Evolutionary conservation across 306 rosid species (phyloP).

Genomic region (Cucumis cinereus): DNA sequence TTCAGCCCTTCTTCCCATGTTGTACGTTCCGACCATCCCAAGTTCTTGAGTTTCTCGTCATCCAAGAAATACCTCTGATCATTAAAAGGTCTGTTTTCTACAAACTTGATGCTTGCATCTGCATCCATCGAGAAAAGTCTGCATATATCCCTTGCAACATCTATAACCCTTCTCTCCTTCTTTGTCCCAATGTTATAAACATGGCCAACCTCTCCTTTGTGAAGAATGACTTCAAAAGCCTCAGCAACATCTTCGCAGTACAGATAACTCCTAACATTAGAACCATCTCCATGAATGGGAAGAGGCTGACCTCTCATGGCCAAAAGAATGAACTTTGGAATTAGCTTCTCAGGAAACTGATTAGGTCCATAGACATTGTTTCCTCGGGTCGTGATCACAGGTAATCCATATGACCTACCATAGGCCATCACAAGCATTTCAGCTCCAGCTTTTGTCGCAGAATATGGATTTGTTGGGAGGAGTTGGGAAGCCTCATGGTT

Average conservation of each 20-base stretch:
- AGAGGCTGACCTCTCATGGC: conserved; percentile 54
- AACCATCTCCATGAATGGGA: conserved; percentile 58
- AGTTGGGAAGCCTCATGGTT: conserved; percentile 59
- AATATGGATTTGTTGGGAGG: conserved; percentile 49
- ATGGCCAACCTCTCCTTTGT: conserved; percentile 54
- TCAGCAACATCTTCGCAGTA: conserved; percentile 62
- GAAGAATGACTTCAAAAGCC: conserved; percentile 54
- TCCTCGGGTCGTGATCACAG: conserved; percentile 53
- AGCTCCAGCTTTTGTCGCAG: conserved; percentile 59
- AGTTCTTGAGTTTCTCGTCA: conserved; percentile 28
- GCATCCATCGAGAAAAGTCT: conserved; percentile 29
- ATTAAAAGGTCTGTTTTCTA: conserved; percentile 48
- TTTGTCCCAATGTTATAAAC: conserved; percentile 49
- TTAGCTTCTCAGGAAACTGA: conserved; percentile 51
- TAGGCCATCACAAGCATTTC: conserved; percentile 66
- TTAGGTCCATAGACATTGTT: conserved; percentile 57
- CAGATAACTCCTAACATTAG: conserved; percentile 50
- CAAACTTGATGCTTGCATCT: conserved; percentile 29
- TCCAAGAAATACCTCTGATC: conserved; percentile 54
- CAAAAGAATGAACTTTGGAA: conserved; percentile 48
- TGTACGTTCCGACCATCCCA: conserved; percentile 32
- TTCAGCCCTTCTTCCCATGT: conserved; percentile 34
- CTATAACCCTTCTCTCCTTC: conserved; percentile 51
- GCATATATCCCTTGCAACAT: conserved; percentile 45
- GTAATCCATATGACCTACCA: conserved; percentile 49